phyloP scores from a whole-genome alignment of 1,284 basidiomycete genomes.

The Puccinia polysora region DNA sequence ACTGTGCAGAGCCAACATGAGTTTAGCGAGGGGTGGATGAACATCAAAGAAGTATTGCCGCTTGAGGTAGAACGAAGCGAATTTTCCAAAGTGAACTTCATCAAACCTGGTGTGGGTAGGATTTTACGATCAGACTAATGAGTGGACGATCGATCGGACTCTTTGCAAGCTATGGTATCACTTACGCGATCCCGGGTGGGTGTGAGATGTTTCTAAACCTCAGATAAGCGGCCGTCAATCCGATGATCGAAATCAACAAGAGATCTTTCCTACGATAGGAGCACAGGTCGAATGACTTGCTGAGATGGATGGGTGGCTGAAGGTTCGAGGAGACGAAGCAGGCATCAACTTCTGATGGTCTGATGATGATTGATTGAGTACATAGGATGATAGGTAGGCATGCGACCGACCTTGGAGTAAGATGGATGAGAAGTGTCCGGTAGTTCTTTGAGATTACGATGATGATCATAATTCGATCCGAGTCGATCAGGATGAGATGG shows the following conservation, averaged over 20 bases:
- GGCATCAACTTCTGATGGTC: too few species aligned
- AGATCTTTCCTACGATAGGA: constrained; percentile 41
- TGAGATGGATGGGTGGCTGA: neutral
- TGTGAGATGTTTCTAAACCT: constrained; percentile 91
- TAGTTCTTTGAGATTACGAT: too few species aligned
- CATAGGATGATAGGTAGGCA: too few species aligned
- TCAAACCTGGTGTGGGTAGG: constrained; percentile 65
- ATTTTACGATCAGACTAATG: neutral
- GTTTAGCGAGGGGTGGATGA: constrained; percentile 91
- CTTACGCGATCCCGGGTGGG: constrained; percentile 84
- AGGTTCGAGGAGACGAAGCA: too few species aligned
- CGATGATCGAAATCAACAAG: constrained; percentile 45
- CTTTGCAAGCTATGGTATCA: neutral
- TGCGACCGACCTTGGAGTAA: too few species aligned
- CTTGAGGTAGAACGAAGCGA: constrained; percentile 82
- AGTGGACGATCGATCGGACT: neutral
- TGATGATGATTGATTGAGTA: too few species aligned
- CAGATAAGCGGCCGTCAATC: constrained; percentile 56
- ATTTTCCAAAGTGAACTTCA: constrained; percentile 91
- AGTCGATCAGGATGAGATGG: too few species aligned
- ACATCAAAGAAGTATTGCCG: constrained; percentile 99
- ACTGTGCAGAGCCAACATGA: constrained; percentile 83
- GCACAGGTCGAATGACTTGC: neutral
- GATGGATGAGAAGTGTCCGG: too few species aligned
- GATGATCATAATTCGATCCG: too few species aligned